Evolutionary conservation across 2,329 filamentous ascomycete genomes (phyloP).

Genomic region (Penicillium sp.): DNA sequence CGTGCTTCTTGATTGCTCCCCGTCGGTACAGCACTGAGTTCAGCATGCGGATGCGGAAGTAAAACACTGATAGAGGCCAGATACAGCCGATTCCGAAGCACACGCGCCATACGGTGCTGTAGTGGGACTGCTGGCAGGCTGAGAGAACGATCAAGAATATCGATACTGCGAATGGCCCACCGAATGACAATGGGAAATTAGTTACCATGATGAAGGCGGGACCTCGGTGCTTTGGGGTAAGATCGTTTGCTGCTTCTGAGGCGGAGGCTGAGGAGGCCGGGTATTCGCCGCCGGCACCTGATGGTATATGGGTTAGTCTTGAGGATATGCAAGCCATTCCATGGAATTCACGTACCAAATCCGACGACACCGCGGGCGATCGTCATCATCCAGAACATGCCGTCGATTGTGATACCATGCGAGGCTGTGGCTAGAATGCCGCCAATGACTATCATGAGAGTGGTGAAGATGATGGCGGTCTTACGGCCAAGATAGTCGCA

Average conservation of each 20-base stretch:
- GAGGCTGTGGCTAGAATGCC: slow-evolving; percentile 47
- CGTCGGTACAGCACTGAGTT: slow-evolving; percentile 52
- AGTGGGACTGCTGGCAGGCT: slow-evolving; percentile 35
- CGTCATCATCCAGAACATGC: slow-evolving; percentile 55
- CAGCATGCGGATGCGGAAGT: slow-evolving; percentile 54
- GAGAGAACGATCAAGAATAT: slow-evolving; percentile 49
- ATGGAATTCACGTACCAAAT: slow-evolving; percentile 35
- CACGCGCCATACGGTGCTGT: slow-evolving; percentile 47
- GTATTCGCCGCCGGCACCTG: slow-evolving; percentile 47
- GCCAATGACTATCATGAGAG: slow-evolving; percentile 47
- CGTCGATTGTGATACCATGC: slow-evolving; percentile 45
- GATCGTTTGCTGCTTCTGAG: slow-evolving; percentile 50
- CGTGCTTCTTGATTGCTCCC: slow-evolving; percentile 51
- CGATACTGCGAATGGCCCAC: slow-evolving; percentile 43
- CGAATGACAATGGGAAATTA: slow-evolving; percentile 43
- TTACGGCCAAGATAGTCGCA: slow-evolving; percentile 49
- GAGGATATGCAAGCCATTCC: not conserved
- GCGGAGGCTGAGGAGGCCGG: slow-evolving; percentile 48
- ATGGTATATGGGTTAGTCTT: too few relatives aligned
- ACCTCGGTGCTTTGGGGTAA: slow-evolving; percentile 38
- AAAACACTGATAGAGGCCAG: slow-evolving; percentile 53
- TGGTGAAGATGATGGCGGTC: slow-evolving; percentile 46
- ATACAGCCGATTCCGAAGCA: slow-evolving; percentile 50
- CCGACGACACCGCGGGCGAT: slow-evolving; percentile 49
- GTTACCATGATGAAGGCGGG: slow-evolving; percentile 49